Evolutionary conservation across 495 filamentous ascomycete species (phyloP).

Genomic region (Hypoxylon fuscum): DNA sequence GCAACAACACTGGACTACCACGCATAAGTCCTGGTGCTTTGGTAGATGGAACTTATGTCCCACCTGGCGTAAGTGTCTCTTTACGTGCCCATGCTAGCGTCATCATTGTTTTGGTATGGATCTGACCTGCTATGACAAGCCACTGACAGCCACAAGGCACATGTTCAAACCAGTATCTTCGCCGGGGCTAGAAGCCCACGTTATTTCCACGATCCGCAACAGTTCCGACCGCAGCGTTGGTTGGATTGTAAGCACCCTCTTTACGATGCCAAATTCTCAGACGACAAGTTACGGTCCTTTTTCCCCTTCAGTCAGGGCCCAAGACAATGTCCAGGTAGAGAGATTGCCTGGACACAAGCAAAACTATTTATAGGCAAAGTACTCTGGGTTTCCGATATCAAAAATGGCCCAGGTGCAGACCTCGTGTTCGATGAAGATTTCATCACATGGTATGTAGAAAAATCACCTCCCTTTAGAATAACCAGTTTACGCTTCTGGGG

Average conservation of each 20-base stretch:
- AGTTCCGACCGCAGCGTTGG: conserved; percentile 30
- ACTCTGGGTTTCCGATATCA: conserved; percentile 37
- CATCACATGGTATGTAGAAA: too few species aligned
- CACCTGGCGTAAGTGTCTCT: conserved; percentile 23
- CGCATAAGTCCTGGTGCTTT: conserved; percentile 22
- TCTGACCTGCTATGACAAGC: background rate
- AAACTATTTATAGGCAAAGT: conserved; percentile 36
- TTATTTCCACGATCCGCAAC: conserved; percentile 17
- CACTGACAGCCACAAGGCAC: too few species aligned
- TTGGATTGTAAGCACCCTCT: conserved; percentile 17
- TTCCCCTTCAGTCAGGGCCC: conserved; percentile 36
- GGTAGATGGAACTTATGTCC: conserved; percentile 31
- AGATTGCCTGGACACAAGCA: conserved; percentile 34
- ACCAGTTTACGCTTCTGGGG: too few species aligned
- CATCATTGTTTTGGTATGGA: too few species aligned
- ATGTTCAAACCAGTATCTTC: background rate
- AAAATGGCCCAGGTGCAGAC: too few species aligned
- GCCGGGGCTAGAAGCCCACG: background rate
- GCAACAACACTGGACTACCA: conserved; percentile 9
- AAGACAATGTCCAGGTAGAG: conserved; percentile 26
- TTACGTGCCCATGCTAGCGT: too few species aligned
- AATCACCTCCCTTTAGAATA: too few species aligned
- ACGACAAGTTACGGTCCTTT: conserved; percentile 19
- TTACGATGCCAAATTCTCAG: conserved; percentile 7
- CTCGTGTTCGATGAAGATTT: too few species aligned